Conservation (phyloP, 495 filamentous ascomycete species). For the Aspergillus sclerotioniger region DNA sequence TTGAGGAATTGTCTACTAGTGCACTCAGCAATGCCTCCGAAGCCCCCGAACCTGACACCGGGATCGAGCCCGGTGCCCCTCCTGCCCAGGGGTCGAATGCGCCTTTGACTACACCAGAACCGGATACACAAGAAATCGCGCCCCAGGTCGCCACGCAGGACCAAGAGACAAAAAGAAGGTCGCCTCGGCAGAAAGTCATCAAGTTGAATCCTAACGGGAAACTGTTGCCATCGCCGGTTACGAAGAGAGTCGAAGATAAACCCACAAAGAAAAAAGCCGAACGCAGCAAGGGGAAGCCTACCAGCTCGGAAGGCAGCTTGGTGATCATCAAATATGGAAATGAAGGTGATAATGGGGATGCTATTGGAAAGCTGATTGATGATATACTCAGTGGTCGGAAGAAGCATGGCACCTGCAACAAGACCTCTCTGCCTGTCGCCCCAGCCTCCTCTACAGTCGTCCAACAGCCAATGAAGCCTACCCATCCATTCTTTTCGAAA, state of each 20-base stretch:
- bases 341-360: constrained; percentile 16
- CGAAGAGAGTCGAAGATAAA: constrained; percentile 23
- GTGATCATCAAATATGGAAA: constrained; percentile 47
- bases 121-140: neutral
- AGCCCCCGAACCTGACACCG: too few relatives aligned
- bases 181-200: constrained; percentile 44
- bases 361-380: constrained; percentile 48
- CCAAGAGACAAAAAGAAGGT: neutral
- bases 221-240: constrained; percentile 50
- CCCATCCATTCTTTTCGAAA: constrained; percentile 79
- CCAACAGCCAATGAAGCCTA: constrained; percentile 52
- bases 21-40: too few relatives aligned
- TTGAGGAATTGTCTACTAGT: neutral
- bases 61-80: too few relatives aligned
- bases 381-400: constrained; percentile 42
- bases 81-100: too few relatives aligned
- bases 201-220: constrained; percentile 57
- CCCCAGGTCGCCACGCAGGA: neutral
- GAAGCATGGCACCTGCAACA: constrained; percentile 8
- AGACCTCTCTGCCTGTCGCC: constrained; percentile 7
- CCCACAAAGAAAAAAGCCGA: constrained; percentile 25
- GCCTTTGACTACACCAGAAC: neutral
- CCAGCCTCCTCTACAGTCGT: constrained; percentile 10
- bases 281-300: constrained; percentile 19
- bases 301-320: constrained; percentile 26